Conservation (phyloP, 305 asterid genomes). For the Fraxinus latifolia region DNA sequence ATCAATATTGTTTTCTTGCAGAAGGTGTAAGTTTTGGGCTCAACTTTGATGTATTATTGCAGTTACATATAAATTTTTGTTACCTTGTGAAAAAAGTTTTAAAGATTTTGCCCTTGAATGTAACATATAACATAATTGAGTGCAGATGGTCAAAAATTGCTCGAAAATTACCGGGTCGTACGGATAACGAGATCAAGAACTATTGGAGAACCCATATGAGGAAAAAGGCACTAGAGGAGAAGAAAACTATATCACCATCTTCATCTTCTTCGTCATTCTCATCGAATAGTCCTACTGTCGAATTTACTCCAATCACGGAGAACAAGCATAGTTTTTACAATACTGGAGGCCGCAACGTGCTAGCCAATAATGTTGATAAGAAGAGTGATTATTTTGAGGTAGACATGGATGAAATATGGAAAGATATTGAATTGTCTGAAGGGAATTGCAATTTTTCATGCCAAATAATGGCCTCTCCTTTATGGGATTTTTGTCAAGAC, state of each 20-base stretch:
- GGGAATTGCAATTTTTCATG: constrained; percentile 26
- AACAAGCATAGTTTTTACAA: constrained; percentile 56
- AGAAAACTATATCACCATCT: constrained; percentile 29
- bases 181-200: constrained; percentile 90
- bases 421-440: constrained; percentile 44
- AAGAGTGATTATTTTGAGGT: constrained; percentile 22
- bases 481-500: constrained; percentile 35
- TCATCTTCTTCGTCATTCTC: constrained; percentile 34
- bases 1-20: no score
- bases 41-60: no score
- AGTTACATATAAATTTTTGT: no score
- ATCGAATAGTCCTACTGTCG: constrained; percentile 20
- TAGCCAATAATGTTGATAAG: not conserved
- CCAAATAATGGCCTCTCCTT: constrained; percentile 29
- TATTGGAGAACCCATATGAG: constrained; percentile 93
- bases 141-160: constrained; percentile 95
- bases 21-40: no score
- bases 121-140: not conserved
- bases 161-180: constrained; percentile 79
- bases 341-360: constrained; percentile 44
- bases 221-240: constrained; percentile 75
- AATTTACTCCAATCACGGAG: constrained; percentile 5
- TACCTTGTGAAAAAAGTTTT: no score
- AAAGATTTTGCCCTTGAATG: not conserved
- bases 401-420: constrained; percentile 71